Evolutionary conservation across 2,329 filamentous ascomycete genomes (phyloP), one percentile per base, ranked within the genome.

Genomic region (Botrytis deweyae): DNA sequence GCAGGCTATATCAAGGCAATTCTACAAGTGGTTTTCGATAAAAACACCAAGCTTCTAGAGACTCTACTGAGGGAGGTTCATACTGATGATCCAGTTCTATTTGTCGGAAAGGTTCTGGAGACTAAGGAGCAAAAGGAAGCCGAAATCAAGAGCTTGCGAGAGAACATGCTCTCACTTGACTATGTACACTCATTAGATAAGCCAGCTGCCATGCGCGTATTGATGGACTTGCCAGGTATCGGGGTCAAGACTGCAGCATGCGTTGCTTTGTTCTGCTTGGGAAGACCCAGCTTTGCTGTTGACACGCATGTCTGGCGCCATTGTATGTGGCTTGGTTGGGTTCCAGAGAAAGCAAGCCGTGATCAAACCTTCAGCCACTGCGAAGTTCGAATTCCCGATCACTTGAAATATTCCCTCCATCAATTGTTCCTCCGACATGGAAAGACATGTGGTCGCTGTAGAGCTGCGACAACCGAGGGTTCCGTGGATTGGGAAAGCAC

Each of bases 1-100:
- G 90, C 89, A 74, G 90, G 87, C 70, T 86, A 91, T 76, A 93
- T 97, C 79, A 94, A 95, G 80, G 82, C 83, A 25, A 93, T 93
- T 52, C 84, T 97, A 14, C 88, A 93, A 70, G 89, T 90, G 82
- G 91, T 94, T 0, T 89, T 92, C 79, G 84, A 89, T 63, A 90
- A 93, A 77, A 93, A 93, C n/a, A 38, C 66, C 77, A 82, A 83
- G n/a, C 86, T 88, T 18, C 85, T 84, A 33, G 82, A 87, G 33
- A 85, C 85, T 0, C 84, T 90, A 36, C 66, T 84, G 1, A 80
- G 82, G 46, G 85, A 85, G 58, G 83, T 84, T 64, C 74, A 82
- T 33, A 83, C 83, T 22, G 80, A 81, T 2, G 80, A 83, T 5
- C 82, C 84, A 3, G 84, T 84, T 0, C 80, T 83, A 10, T 82